Base-by-base conservation (phyloP, 1,284 basidiomycete species). In the Mycosarcoma mackinlayi region DNA sequence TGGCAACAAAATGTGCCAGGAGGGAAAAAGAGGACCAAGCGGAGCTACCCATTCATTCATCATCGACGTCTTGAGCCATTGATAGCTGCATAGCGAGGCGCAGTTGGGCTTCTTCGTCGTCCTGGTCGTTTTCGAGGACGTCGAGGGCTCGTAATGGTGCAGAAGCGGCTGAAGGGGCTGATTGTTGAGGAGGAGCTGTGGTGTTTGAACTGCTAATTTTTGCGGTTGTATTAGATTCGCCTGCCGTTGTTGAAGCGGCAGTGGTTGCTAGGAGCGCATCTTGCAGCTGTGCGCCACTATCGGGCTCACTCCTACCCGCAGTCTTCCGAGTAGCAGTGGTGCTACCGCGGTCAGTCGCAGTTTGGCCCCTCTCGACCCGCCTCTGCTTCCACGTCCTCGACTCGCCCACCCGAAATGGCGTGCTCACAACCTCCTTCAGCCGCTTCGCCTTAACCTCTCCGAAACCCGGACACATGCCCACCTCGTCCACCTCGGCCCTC, bases 401-500 rank as follows among this genome's bases (percentile, higher is more conserved):
- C 84, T 84, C 86, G 89, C 63, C 87, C 84, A 35, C 81, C 73
- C 33, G 83, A 69, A 87, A 87, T 0, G 85, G 84, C 45, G 84
- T 83, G 33, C 79, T 82, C 76, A 88, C 87, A 0, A 86, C 86
- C 25, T 87, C 86, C 10, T 83, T 64, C 27, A 88, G 79, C 1
- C 86, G 83, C 14, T 89, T 91, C 31, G 95, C 93, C 84, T 99
- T 99, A 54, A 94, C 89, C 69, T 92, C 92, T 3, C 96, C 96
- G 56, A 98, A 91, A 0, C 96, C 96, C 4, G 96, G 94, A 39
- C 96, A 89, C 51, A 88, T 88, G 48, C 89, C 87, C 1, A 99
- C 84, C 64, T 90, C 88, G 47, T 92, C 91, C 1, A 90, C 84
- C 1, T 89, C 51, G 2, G 68, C 73, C 18, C 11, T 53, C 28